A percentile compares a stretch with the other conserved stretches of the same genome.
phyloP scores from a whole-genome alignment of 306 rosid genomes.

The Lupinus albus region DNA sequence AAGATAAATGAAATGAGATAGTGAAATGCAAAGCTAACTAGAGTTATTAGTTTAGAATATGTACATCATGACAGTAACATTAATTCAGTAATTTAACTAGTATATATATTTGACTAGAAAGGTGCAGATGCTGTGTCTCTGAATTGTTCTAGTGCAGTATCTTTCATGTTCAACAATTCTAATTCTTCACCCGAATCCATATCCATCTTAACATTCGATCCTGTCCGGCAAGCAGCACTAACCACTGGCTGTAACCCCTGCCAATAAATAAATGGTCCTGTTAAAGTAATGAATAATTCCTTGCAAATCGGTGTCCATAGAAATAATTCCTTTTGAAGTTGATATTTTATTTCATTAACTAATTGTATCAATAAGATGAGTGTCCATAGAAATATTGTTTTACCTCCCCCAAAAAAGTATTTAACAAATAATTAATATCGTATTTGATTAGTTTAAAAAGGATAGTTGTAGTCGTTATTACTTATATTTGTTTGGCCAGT shows the following conservation, averaged over 20 bases:
- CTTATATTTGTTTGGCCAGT: no score
- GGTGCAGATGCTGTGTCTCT: slow-evolving; percentile 71
- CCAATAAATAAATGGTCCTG: not conserved
- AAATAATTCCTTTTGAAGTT: no score
- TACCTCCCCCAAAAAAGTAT: no score
- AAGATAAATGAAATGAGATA: not conserved
- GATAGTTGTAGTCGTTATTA: no score
- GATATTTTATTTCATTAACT: no score
- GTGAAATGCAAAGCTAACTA: slow-evolving; percentile 7
- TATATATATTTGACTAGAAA: slow-evolving; percentile 35
- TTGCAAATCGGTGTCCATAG: no score
- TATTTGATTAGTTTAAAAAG: no score
- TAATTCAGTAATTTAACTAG: not conserved
- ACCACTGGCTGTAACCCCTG: slow-evolving; percentile 74
- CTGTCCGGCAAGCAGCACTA: slow-evolving; percentile 37
- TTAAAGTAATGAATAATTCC: no score
- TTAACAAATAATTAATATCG: no score
- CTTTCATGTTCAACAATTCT: slow-evolving; percentile 1
- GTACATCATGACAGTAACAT: not conserved
- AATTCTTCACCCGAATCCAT: slow-evolving; percentile 36
- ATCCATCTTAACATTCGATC: slow-evolving; percentile 33
- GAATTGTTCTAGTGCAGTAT: not conserved
- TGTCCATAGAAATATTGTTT: no score
- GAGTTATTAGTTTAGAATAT: not conserved
- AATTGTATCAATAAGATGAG: no score